Percentiles rank a stretch among this genome's conserved stretches.
Conservation (phyloP, 345 rosid species). For the Euclidium syriacum region DNA sequence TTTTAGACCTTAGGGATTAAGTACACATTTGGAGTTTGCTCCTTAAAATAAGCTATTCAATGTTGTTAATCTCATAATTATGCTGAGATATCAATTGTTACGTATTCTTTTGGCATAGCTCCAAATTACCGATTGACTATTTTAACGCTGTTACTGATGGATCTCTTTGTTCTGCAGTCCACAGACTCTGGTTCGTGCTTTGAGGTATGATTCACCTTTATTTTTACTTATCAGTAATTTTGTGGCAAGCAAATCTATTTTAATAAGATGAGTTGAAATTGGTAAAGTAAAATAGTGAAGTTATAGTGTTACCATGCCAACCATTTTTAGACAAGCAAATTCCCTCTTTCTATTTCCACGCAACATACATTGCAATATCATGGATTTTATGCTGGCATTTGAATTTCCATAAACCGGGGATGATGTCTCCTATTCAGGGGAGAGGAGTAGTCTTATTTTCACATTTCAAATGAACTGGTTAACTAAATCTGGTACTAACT, state of each 20-base stretch:
- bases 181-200: constrained; percentile 94
- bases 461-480: neutral
- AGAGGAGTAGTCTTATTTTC: neutral
- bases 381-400: constrained; percentile 3
- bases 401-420: constrained; percentile 4
- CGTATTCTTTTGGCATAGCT: neutral
- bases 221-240: neutral
- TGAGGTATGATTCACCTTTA: constrained; percentile 54
- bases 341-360: neutral
- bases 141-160: constrained; percentile 16
- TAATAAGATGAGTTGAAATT: neutral
- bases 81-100: constrained; percentile 4
- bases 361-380: constrained; percentile 2
- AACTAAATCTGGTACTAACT: constrained; percentile 3
- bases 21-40: neutral
- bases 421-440: neutral
- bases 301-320: constrained; percentile 6
- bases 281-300: neutral
- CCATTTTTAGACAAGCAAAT: neutral
- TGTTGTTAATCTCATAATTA: neutral
- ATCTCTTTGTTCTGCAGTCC: constrained; percentile 64
- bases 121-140: neutral
- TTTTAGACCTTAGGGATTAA: neutral
- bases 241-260: constrained; percentile 2
- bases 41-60: neutral